These are phyloP conservation scores for Cystobasidium slooffiae DNA, from an alignment of 1,284 basidiomycete genomes.

Conservation along the genomic window DNA sequence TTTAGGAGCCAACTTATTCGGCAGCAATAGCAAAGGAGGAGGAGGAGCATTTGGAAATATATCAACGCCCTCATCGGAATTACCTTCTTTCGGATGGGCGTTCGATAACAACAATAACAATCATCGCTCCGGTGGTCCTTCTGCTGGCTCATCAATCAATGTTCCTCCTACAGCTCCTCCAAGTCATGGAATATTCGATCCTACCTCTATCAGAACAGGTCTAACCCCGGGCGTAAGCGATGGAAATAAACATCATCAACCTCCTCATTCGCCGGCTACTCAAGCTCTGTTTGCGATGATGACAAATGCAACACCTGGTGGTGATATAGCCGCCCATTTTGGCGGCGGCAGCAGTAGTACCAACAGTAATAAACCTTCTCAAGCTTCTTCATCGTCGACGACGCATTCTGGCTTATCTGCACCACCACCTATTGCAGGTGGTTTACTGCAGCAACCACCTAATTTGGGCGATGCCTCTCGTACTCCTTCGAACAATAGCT, in stretches of 20 bases:
- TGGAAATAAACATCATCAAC: slow-evolving; percentile 66
- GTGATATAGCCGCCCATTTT: slow-evolving; percentile 6
- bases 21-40: background rate
- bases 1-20: background rate
- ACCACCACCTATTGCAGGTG: background rate
- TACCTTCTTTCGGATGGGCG: slow-evolving; percentile 68
- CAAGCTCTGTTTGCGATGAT: slow-evolving; percentile 91
- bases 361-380: background rate
- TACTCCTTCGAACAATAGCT: slow-evolving; percentile 34
- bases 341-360: background rate
- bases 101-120: slow-evolving; percentile 66
- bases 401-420: too few relatives aligned
- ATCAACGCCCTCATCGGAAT: slow-evolving; percentile 69
- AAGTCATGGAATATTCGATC: slow-evolving; percentile 69
- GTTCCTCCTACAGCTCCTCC: too few relatives aligned
- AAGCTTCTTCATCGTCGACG: background rate
- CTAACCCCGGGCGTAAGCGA: slow-evolving; percentile 62
- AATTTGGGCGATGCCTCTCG: slow-evolving; percentile 40
- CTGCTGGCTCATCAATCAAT: slow-evolving; percentile 90
- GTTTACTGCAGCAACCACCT: slow-evolving; percentile 35
- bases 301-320: slow-evolving; percentile 68
- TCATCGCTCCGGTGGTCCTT: slow-evolving; percentile 77
- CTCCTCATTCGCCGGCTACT: slow-evolving; percentile 85
- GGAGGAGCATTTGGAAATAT: background rate
- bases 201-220: slow-evolving; percentile 58